These are phyloP conservation scores for Tylopilus subfusipes DNA, from an alignment of 768 basidiomycete genomes.

Conservation along the genomic window DNA sequence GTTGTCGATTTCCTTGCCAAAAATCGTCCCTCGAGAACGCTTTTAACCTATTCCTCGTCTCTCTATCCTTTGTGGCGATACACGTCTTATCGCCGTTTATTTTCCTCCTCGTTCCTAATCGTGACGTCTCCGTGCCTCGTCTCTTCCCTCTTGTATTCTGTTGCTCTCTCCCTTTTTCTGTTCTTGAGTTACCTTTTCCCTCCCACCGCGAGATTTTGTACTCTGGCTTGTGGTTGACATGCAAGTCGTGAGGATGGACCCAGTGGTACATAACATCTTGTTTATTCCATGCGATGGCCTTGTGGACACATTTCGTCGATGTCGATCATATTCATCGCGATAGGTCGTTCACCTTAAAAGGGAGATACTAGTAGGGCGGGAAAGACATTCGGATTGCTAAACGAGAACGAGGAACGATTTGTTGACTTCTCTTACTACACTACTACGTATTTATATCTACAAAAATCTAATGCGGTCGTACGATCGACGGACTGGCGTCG, in stretches of 20 bases:
- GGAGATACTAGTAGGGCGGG: not conserved
- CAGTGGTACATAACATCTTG: slow-evolving; percentile 2
- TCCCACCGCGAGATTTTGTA: not conserved
- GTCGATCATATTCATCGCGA: not conserved
- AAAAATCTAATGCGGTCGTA: not conserved
- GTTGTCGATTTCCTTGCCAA: slow-evolving; percentile 7
- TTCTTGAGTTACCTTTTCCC: slow-evolving; percentile 5
- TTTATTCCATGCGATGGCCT: not conserved
- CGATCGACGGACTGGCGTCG: not conserved
- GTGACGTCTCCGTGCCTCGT: slow-evolving; percentile 1
- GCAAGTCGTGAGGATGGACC: slow-evolving; percentile 8
- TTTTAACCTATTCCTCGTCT: slow-evolving; percentile 6
- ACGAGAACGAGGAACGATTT: not conserved
- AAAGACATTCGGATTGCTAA: not conserved
- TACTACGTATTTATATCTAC: slow-evolving; percentile 2
- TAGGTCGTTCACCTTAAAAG: not conserved
- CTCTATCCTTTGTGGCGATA: slow-evolving; percentile 4
- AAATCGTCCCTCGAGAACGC: slow-evolving; percentile 3
- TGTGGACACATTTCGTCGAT: not conserved
- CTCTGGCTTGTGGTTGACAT: not conserved
- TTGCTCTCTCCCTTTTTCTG: slow-evolving; percentile 2
- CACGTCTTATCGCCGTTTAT: slow-evolving; percentile 1
- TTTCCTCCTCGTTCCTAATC: not conserved
- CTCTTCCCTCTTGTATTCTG: not conserved
- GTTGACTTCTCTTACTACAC: not conserved